These are phyloP conservation scores for Fagus sylvatica DNA, from an alignment of 306 rosid species.

Conservation along the genomic window DNA sequence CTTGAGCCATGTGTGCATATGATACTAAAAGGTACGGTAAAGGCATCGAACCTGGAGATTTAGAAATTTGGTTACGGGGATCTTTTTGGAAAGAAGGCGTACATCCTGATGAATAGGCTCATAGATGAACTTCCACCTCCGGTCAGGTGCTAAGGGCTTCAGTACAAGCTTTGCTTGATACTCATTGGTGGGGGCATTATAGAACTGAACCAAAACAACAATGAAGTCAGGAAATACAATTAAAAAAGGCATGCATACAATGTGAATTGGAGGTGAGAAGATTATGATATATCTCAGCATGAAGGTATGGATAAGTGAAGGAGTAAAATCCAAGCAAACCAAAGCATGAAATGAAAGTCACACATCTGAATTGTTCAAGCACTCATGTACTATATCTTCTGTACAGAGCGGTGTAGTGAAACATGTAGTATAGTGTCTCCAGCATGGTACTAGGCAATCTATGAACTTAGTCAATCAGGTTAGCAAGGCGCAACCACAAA, in stretches of 20 bases:
- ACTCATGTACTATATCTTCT: background rate
- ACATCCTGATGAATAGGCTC: slow-evolving; percentile 78
- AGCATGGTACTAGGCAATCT: background rate
- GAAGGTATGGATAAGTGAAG: background rate
- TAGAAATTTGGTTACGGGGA: slow-evolving; percentile 75
- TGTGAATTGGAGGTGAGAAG: background rate
- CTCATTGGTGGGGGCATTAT: slow-evolving; percentile 85
- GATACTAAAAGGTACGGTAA: background rate
- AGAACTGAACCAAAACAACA: slow-evolving; percentile 56
- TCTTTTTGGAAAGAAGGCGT: slow-evolving; percentile 83
- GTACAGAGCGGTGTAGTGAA: background rate
- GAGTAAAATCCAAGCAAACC: background rate
- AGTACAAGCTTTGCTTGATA: slow-evolving; percentile 75
- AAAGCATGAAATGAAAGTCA: background rate
- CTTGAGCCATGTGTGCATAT: background rate
- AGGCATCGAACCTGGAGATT: slow-evolving; percentile 75
- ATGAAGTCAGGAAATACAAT: background rate
- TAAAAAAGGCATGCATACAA: background rate
- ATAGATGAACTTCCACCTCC: slow-evolving; percentile 78
- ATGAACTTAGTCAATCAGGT: background rate
- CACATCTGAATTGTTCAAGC: background rate
- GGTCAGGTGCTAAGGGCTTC: slow-evolving; percentile 78
- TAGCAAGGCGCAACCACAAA: slow-evolving; percentile 5
- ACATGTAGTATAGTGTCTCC: background rate
- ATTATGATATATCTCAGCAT: background rate